A percentile compares a stretch with the other conserved stretches of the same genome.
These are phyloP conservation scores for Trametes hirsuta DNA, from an alignment of 1,284 basidiomycete genomes.

Conservation along the genomic window DNA sequence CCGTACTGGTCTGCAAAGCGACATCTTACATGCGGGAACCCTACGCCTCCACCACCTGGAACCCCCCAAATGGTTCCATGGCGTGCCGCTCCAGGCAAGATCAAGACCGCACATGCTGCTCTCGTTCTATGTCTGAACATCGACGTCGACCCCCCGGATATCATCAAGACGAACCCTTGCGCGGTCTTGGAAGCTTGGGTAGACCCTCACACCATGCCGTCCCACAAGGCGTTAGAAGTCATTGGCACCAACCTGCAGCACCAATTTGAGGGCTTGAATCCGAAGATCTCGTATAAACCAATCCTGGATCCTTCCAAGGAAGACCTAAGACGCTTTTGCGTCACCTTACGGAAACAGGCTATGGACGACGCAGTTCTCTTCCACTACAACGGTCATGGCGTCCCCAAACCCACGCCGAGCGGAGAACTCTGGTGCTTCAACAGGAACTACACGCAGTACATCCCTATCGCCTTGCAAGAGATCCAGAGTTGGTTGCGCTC, in stretches of 20 bases:
- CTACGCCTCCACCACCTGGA: slow-evolving; percentile 66
- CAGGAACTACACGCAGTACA: slow-evolving; percentile 97
- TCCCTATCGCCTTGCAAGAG: slow-evolving; percentile 93
- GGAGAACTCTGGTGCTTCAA: slow-evolving; percentile 99
- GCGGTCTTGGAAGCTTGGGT: slow-evolving; percentile 98
- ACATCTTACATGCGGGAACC: slow-evolving; percentile 87
- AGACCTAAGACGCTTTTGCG: slow-evolving; percentile 91
- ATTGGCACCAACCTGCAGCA: slow-evolving; percentile 93
- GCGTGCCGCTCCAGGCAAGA: slow-evolving; percentile 80
- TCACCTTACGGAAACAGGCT: slow-evolving; percentile 83
- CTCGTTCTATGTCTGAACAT: slow-evolving; percentile 97
- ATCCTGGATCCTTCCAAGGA: slow-evolving; percentile 96
- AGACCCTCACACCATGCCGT: slow-evolving; percentile 89
- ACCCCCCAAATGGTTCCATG: slow-evolving; percentile 73
- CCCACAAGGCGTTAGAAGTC: slow-evolving; percentile 86
- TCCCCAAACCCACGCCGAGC: slow-evolving; percentile 94
- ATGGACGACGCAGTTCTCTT: slow-evolving; percentile 95
- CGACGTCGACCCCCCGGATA: slow-evolving; percentile 96
- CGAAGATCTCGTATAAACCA: slow-evolving; percentile 88
- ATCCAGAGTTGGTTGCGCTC: slow-evolving; percentile 92
- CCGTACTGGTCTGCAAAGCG: slow-evolving; percentile 85
- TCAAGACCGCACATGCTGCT: slow-evolving; percentile 91
- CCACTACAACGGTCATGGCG: slow-evolving; percentile 99
- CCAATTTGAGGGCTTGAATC: slow-evolving; percentile 95
- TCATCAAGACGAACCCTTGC: slow-evolving; percentile 97